Evolutionary conservation across 1,284 basidiomycete genomes (phyloP), one percentile per base, ranked within the genome.

Genomic region (Trametes pubescens): DNA sequence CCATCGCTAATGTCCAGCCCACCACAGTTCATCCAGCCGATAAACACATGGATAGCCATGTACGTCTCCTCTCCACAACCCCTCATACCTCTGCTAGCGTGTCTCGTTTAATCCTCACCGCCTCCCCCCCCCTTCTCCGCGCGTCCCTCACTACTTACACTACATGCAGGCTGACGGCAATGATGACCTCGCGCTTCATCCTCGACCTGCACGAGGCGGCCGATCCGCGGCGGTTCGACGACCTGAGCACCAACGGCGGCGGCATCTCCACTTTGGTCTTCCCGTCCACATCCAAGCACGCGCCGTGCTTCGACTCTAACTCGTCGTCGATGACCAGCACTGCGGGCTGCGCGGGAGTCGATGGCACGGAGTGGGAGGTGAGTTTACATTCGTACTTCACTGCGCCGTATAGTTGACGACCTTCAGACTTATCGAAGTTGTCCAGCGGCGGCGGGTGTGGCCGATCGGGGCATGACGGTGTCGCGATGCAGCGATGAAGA

Each of bases 181-280:
- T 59, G 51, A 63, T 63, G 62, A 63, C 51, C 14, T 58, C 51
- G 44, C 62, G 62, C 52, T 63, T 63, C 62, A 54, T 63, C 37
- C 62, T 63, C 38, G 51, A 63, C 47, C 57, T 63, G 7, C 62
- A 59, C 37, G 46, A 53, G 16, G 57, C 46, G 26, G 48, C 57
- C 16, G 57, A 51, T 38, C 47, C 47, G 6, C 16, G 24, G 29
- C 14, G 11, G 4, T 32, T 4, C 29, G 29, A 32, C 29, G 29
- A 32, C 29, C 29, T 32, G 29, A 32, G 29, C 29, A 32, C 29
- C 29, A 32, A 21, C 22, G n/a, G 29, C 24, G 16, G 13, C 16
- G n/a, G 37, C 14, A 16, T 18, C 18, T 43, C 40, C 40, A n/a
- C 40, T 8, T 16, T 43, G 14, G 6, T 43, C 40, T 43, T 43